Evolutionary conservation across 257 asterid genomes (phyloP).

Genomic region (Jacaranda copaia): DNA sequence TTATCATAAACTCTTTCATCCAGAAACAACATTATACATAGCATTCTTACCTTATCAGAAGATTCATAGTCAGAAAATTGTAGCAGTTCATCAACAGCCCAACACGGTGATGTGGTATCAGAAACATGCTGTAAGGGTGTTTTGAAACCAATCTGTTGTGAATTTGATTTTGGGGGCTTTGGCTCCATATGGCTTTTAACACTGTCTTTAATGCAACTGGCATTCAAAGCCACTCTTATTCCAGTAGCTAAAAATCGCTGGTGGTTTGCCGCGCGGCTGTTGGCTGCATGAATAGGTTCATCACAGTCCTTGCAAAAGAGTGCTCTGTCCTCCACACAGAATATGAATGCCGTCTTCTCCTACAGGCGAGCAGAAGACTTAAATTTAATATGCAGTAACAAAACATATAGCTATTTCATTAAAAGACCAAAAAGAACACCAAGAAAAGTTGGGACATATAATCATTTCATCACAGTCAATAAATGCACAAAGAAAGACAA

Average conservation of each 20-base stretch:
- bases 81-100: constrained; percentile 88
- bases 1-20: no score
- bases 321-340: constrained; percentile 98
- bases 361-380: constrained; percentile 30
- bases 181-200: constrained; percentile 52
- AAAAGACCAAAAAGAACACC: neutral
- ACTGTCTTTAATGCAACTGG: constrained; percentile 54
- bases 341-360: constrained; percentile 94
- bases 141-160: constrained; percentile 49
- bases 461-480: neutral
- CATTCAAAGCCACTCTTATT: constrained; percentile 79
- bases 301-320: constrained; percentile 93
- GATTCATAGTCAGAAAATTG: constrained; percentile 77
- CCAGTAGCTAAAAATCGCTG: constrained; percentile 95
- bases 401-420: neutral
- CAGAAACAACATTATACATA: neutral
- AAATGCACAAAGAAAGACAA: neutral
- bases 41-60: constrained; percentile 60
- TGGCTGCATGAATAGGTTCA: constrained; percentile 85
- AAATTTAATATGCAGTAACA: neutral
- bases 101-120: constrained; percentile 58
- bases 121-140: constrained; percentile 50
- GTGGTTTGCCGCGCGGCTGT: constrained; percentile 79
- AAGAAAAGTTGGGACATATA: neutral
- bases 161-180: constrained; percentile 65